Evolutionary conservation across 176 grass and related monocot species (phyloP), one percentile per base, ranked within the genome.

Genomic region (Stipa capillata): DNA sequence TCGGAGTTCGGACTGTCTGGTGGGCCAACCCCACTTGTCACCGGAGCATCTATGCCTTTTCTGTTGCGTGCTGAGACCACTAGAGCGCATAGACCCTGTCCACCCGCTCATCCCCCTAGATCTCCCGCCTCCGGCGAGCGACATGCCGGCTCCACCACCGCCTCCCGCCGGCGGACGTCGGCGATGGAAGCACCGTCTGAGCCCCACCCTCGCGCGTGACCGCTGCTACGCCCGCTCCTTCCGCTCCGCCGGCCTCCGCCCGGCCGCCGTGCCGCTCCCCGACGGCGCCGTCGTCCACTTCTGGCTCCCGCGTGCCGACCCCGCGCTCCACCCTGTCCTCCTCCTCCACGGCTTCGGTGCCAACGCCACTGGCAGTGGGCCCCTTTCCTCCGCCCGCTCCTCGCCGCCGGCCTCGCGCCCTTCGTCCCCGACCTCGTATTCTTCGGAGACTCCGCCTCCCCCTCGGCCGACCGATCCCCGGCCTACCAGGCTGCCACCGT

Each of bases 271-370:
- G 28, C 56, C 82, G 51, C 91, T 91, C 18, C 57, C 79, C 5
- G 87, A 88, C 69, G 90, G 89, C 45, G 83, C 94, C 72, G 80
- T 79, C 49, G 61, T 97, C 42, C 87, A 97, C 72, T 41, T 90
- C 55, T 97, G 94, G 94, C 62, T 84, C 40, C 94, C 87, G 48
- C 78, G 71, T 11, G 45, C 73, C 33, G 81, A 64, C 20, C 6
- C 87, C 3, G 28, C 67, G 27, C 81, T 69, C 41, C 79, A 80
- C 45, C 80, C 91, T 6, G 83, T 94, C 42, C 71, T 97, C 52
- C 89, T 94, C 37, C 75, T 97, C 24, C 94, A 97, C 16, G 94
- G 94, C n/a, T 97, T 97, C 73, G 94, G 94, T 70, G 94, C 94
- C 1, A 33, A 39, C 14, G 89, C 94, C 61, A 97, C 85, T 94